Conservation (phyloP, 257 asterid species). For the Avicennia marina region DNA sequence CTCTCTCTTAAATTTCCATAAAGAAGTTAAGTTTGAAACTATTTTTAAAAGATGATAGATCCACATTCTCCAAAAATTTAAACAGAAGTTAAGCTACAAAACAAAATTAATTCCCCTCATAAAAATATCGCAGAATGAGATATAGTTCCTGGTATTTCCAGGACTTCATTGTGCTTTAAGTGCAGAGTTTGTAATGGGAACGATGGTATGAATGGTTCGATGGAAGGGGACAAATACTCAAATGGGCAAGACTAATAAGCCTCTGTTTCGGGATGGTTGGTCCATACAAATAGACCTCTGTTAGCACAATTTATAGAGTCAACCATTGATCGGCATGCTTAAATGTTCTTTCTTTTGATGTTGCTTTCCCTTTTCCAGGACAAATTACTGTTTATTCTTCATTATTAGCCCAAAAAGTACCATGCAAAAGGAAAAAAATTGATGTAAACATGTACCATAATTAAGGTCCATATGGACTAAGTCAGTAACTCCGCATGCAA, state of each 20-base stretch:
- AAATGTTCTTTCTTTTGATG: not conserved
- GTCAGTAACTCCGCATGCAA: not conserved
- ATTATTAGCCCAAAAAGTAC: not conserved
- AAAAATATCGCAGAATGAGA: not conserved
- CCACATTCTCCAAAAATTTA: not conserved
- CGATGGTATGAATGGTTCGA: not conserved
- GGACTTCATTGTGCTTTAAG: not conserved
- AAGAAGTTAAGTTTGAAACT: not conserved
- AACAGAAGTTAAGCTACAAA: conserved; percentile 7
- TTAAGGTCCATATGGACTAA: too few species aligned
- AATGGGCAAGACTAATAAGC: not conserved
- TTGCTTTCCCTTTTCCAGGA: not conserved
- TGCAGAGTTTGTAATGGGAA: too few species aligned
- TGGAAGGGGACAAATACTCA: not conserved
- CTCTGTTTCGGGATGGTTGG: not conserved
- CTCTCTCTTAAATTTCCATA: not conserved
- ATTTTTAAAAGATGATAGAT: conserved; percentile 2
- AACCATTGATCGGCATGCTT: too few species aligned
- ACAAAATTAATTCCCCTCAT: not conserved
- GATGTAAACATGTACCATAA: not conserved
- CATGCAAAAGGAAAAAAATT: too few species aligned
- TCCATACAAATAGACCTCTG: not conserved
- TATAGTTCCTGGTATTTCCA: too few species aligned
- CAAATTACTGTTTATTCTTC: not conserved
- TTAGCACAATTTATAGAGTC: conserved; percentile 1